phyloP scores from a whole-genome alignment of 352 stramenopile genomes.

The Globisporangium spiculum region DNA sequence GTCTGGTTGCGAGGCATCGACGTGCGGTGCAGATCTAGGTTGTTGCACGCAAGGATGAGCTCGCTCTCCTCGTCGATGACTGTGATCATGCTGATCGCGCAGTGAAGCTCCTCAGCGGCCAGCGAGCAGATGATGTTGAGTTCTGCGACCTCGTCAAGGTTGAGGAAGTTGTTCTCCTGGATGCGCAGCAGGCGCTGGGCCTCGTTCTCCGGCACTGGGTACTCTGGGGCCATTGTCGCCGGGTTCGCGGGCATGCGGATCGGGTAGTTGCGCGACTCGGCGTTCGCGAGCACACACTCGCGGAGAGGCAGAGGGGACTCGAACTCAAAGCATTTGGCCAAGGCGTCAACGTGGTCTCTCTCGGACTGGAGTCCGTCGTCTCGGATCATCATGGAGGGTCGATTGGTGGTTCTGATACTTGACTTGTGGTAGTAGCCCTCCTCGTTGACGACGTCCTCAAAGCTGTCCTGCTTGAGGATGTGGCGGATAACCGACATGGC shows the following conservation, averaged over 20 bases:
- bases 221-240: background rate
- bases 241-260: background rate
- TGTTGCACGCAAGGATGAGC: constrained; percentile 2
- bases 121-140: constrained; percentile 4
- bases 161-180: background rate
- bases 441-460: background rate
- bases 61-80: constrained; percentile 1
- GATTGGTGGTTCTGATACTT: background rate
- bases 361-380: background rate
- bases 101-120: background rate
- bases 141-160: background rate
- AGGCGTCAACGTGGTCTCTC: background rate
- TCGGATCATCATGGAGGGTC: background rate
- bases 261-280: background rate
- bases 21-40: background rate
- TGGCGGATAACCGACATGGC: constrained; percentile 39
- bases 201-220: background rate
- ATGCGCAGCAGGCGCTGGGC: background rate
- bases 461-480: constrained; percentile 17
- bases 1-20: constrained; percentile 1
- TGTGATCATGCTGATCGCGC: background rate
- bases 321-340: background rate
- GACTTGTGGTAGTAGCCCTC: background rate
- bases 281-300: constrained; percentile 23
- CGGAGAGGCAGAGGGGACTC: constrained; percentile 12